Evolutionary conservation across 352 stramenopile genomes (phyloP).

Genomic region (Pythium coloratum): DNA sequence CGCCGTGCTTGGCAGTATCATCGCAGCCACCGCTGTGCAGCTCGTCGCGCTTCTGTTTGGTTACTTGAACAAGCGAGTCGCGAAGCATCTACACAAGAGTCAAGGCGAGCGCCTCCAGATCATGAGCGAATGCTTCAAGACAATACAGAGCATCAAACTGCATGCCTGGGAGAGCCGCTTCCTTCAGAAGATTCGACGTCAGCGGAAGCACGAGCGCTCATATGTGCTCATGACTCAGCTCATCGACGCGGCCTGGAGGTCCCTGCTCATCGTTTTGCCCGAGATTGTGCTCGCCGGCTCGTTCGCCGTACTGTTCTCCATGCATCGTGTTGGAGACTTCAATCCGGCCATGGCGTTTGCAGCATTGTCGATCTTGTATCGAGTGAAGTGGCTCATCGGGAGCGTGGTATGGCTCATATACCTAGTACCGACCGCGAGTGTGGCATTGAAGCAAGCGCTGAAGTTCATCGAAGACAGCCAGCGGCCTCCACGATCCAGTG

Average conservation of each 20-base stretch:
- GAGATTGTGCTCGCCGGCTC: conserved; percentile 8
- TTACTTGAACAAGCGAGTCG: conserved; percentile 3
- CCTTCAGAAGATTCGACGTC: conserved; percentile 4
- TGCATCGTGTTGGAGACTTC: background rate
- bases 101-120: conserved; percentile 12
- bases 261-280: background rate
- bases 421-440: background rate
- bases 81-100: background rate
- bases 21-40: conserved; percentile 2
- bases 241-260: conserved; percentile 8
- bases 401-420: background rate
- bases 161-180: conserved; percentile 21
- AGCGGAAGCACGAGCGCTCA: background rate
- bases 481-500: background rate
- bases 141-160: conserved; percentile 22
- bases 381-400: background rate
- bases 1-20: conserved; percentile 12
- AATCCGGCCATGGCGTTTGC: conserved; percentile 17
- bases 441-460: conserved; percentile 9
- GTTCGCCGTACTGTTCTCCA: background rate
- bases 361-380: conserved; percentile 11
- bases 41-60: conserved; percentile 6
- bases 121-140: conserved; percentile 23
- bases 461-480: conserved; percentile 12
- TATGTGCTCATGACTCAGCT: background rate